These are phyloP conservation scores for Aureobasidium uvarum DNA, from an alignment of 2,329 filamentous ascomycete species.

Conservation along the genomic window DNA sequence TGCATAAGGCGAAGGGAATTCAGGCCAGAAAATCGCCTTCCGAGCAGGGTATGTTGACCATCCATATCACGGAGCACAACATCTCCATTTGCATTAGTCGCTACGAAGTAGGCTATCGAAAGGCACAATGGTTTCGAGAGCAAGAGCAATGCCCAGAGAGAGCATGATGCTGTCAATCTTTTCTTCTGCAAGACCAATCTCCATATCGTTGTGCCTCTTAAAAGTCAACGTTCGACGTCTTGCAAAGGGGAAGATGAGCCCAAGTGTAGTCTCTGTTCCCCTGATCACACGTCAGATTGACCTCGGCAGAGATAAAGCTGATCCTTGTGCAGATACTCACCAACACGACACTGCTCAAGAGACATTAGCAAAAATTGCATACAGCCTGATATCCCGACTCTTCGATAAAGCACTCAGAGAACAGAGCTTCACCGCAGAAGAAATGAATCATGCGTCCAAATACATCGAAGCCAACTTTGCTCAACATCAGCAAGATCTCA, in stretches of 20 bases:
- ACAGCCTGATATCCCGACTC: background rate
- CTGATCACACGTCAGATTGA: background rate
- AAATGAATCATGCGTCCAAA: background rate
- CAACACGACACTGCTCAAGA: too few species aligned
- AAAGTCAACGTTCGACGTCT: background rate
- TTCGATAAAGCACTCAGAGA: background rate
- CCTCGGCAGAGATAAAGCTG: background rate
- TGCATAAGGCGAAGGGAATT: background rate
- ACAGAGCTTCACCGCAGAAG: background rate
- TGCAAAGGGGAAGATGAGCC: background rate
- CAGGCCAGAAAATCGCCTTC: background rate
- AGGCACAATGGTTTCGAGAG: background rate
- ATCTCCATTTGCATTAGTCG: background rate
- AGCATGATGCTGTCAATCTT: background rate
- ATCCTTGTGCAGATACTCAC: background rate
- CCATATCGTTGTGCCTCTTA: background rate
- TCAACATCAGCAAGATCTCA: background rate
- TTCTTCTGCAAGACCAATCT: too few species aligned
- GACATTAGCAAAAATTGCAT: background rate
- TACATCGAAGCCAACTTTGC: background rate
- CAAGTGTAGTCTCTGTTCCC: background rate
- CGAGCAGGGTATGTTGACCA: background rate
- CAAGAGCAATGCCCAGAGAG: background rate
- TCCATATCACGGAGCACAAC: background rate
- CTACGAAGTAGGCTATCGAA: background rate